Evolutionary conservation across 805 yeast species (phyloP).

Genomic region (Candida quercuum): DNA sequence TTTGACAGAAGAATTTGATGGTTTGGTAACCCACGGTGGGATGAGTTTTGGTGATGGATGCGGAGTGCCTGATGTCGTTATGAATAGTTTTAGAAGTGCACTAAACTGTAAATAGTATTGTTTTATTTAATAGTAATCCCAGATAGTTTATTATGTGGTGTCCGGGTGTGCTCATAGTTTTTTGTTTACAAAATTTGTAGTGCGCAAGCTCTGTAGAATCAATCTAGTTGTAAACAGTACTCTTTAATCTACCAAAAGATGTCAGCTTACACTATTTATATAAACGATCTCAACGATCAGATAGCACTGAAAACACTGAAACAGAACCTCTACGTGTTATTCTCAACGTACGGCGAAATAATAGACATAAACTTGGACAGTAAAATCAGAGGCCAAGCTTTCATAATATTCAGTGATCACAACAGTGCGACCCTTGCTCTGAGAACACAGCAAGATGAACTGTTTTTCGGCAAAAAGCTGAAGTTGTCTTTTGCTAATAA

Average conservation of each 20-base stretch:
- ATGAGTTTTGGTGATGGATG: slow-evolving; percentile 75
- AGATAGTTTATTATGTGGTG: too few species aligned
- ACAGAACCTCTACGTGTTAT: slow-evolving; percentile 51
- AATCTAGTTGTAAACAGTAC: too few species aligned
- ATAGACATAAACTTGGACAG: slow-evolving; percentile 42
- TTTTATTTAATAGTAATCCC: too few species aligned
- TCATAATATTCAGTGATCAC: slow-evolving; percentile 43
- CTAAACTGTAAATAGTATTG: background rate
- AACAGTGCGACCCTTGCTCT: slow-evolving; percentile 49
- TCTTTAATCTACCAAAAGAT: too few species aligned
- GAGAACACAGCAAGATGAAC: slow-evolving; percentile 38
- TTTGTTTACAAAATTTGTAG: too few species aligned
- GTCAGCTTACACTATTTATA: slow-evolving; percentile 43
- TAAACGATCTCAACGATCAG: slow-evolving; percentile 56
- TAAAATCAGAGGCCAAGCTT: slow-evolving; percentile 62
- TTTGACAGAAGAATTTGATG: slow-evolving; percentile 30
- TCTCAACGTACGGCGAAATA: slow-evolving; percentile 62
- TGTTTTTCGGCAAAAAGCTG: slow-evolving; percentile 49
- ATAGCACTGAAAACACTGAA: slow-evolving; percentile 39
- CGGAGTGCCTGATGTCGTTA: slow-evolving; percentile 86
- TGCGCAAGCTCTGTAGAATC: too few species aligned
- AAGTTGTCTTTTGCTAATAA: slow-evolving; percentile 37
- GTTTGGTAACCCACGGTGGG: slow-evolving; percentile 61
- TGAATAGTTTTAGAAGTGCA: slow-evolving; percentile 58
- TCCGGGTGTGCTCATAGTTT: too few species aligned